These are phyloP conservation scores for Ogataea zsoltii DNA, from an alignment of 805 yeast species.

Conservation along the genomic window DNA sequence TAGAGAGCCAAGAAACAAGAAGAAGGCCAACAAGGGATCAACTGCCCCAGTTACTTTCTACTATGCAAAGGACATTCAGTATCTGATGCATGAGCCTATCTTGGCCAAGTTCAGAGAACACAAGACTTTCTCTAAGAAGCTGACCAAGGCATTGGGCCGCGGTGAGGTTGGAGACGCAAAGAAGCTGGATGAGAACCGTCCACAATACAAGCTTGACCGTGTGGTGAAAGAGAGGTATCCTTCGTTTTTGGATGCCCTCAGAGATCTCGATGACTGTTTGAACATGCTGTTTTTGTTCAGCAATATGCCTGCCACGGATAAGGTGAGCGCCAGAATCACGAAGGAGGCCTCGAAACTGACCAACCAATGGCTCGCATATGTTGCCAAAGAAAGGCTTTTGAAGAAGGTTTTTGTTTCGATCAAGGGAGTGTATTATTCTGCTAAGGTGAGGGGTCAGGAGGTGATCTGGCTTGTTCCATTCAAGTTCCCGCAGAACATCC, in stretches of 20 bases:
- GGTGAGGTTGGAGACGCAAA: slow-evolving; percentile 91
- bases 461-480: slow-evolving; percentile 96
- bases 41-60: slow-evolving; percentile 95
- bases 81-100: slow-evolving; percentile 92
- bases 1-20: slow-evolving; percentile 92
- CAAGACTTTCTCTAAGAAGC: slow-evolving; percentile 88
- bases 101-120: slow-evolving; percentile 91
- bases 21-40: slow-evolving; percentile 97
- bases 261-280: slow-evolving; percentile 94
- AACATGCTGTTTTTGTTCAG: slow-evolving; percentile 94
- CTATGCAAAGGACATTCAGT: slow-evolving; percentile 91
- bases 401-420: slow-evolving; percentile 93
- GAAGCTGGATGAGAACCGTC: slow-evolving; percentile 76
- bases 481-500: slow-evolving; percentile 95
- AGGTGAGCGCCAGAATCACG: slow-evolving; percentile 77
- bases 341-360: slow-evolving; percentile 83
- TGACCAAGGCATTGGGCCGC: slow-evolving; percentile 85
- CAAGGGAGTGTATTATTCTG: slow-evolving; percentile 96
- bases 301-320: slow-evolving; percentile 91
- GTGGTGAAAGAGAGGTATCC: slow-evolving; percentile 96
- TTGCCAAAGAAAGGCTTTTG: slow-evolving; percentile 79
- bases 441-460: slow-evolving; percentile 86
- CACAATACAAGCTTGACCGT: slow-evolving; percentile 83
- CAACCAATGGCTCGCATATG: slow-evolving; percentile 93
- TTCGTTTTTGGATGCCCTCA: slow-evolving; percentile 83